These are phyloP conservation scores for Entoloma clypeatum DNA, from an alignment of 1,284 basidiomycete genomes.

Conservation along the genomic window DNA sequence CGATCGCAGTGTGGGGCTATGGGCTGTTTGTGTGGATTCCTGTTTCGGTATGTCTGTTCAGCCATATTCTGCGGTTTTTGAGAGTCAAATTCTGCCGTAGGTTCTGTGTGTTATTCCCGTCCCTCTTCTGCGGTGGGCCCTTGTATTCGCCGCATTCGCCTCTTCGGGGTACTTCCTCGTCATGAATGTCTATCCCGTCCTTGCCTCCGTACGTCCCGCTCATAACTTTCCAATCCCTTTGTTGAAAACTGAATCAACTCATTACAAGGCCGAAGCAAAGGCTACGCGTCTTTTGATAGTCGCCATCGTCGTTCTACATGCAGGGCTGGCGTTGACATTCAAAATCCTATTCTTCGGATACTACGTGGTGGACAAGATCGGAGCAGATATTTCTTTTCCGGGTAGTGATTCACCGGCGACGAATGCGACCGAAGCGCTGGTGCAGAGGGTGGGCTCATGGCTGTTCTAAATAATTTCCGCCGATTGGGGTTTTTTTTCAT, in stretches of 20 bases:
- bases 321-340: slow-evolving; percentile 75
- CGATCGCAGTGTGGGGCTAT: slow-evolving; percentile 72
- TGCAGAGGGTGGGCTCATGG: too few species aligned
- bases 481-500: too few species aligned
- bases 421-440: too few species aligned
- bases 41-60: slow-evolving; percentile 52
- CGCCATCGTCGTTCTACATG: slow-evolving; percentile 65
- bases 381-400: slow-evolving; percentile 36
- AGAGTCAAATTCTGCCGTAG: slow-evolving; percentile 31
- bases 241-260: slow-evolving; percentile 3
- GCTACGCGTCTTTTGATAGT: slow-evolving; percentile 77
- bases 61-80: neutral
- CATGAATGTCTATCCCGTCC: slow-evolving; percentile 84
- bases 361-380: slow-evolving; percentile 60
- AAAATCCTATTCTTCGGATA: slow-evolving; percentile 88
- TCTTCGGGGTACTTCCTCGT: slow-evolving; percentile 83
- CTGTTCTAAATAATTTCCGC: too few species aligned
- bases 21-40: slow-evolving; percentile 76
- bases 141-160: slow-evolving; percentile 68
- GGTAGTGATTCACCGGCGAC: slow-evolving; percentile 31
- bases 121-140: slow-evolving; percentile 73
- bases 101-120: slow-evolving; percentile 82
- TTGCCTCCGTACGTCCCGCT: slow-evolving; percentile 64
- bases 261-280: slow-evolving; percentile 75
- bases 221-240: slow-evolving; percentile 1